Evolutionary conservation across 257 asterid species (phyloP).

Genomic region (Penstemon eatonii): DNA sequence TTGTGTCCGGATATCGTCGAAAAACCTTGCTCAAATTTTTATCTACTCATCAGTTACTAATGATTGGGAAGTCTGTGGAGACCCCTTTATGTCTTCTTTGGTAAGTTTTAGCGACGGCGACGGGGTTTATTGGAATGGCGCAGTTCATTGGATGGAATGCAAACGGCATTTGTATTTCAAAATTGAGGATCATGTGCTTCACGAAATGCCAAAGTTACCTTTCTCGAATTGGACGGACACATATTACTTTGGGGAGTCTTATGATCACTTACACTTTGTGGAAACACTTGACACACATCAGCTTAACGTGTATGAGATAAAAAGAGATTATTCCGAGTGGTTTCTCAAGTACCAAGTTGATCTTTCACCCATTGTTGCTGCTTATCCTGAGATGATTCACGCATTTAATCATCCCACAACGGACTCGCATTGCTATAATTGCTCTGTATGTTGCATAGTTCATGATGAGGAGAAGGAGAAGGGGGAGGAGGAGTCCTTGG

Average conservation of each 20-base stretch:
- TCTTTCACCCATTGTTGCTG: constrained; percentile 8
- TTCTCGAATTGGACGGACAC: background rate
- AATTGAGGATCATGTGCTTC: background rate
- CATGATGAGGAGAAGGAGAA: background rate
- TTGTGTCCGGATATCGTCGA: background rate
- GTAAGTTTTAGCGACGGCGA: background rate
- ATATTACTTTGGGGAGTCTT: constrained; percentile 31
- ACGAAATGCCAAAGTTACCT: constrained; percentile 12
- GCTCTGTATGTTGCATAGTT: background rate
- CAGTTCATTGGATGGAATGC: constrained; percentile 20
- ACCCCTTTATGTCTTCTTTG: background rate
- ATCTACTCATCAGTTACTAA: constrained; percentile 30
- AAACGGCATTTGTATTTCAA: background rate
- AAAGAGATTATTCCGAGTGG: constrained; percentile 32
- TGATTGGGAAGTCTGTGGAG: constrained; percentile 28
- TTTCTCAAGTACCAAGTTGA: constrained; percentile 30
- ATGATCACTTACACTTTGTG: constrained; percentile 28
- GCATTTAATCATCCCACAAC: background rate
- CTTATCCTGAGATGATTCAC: constrained; percentile 9
- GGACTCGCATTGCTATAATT: background rate
- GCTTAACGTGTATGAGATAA: constrained; percentile 32
- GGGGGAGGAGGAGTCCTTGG: background rate
- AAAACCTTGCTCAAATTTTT: background rate
- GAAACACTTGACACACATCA: background rate
- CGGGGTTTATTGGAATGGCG: constrained; percentile 23